Conservation (phyloP, 306 rosid genomes). For the Rosa multiflora region DNA sequence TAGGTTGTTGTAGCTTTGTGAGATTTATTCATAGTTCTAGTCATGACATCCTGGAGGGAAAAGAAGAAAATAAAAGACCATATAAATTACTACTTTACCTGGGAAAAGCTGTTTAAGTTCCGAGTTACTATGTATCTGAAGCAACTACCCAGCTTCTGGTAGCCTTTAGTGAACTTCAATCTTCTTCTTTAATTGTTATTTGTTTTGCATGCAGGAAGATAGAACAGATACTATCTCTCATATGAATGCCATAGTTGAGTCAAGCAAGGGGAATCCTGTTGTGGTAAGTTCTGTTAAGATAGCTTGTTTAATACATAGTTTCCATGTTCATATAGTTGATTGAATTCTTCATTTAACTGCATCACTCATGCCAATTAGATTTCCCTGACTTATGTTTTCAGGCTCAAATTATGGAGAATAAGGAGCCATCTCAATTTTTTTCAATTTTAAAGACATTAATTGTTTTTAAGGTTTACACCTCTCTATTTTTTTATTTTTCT, state of each 20-base stretch:
- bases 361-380: conserved; percentile 3
- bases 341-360: conserved; percentile 14
- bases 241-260: conserved; percentile 52
- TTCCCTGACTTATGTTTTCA: conserved; percentile 40
- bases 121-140: conserved; percentile 9
- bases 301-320: conserved; percentile 13
- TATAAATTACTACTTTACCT: neutral
- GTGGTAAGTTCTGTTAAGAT: conserved; percentile 51
- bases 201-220: conserved; percentile 62
- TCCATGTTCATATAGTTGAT: conserved; percentile 17
- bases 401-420: conserved; percentile 75
- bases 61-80: neutral
- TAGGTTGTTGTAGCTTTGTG: neutral
- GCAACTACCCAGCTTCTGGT: neutral
- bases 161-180: conserved; percentile 13
- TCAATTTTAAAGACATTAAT: conserved; percentile 63
- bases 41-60: neutral
- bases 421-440: conserved; percentile 87
- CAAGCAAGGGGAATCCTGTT: conserved; percentile 54
- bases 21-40: neutral
- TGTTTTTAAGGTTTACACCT: conserved; percentile 64
- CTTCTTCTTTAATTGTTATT: conserved; percentile 5
- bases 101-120: conserved; percentile 6
- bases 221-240: conserved; percentile 57
- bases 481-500: conserved; percentile 10